Evolutionary conservation across 306 rosid species (phyloP), one percentile per base, ranked within the genome.

Genomic region (Rosa persica): DNA sequence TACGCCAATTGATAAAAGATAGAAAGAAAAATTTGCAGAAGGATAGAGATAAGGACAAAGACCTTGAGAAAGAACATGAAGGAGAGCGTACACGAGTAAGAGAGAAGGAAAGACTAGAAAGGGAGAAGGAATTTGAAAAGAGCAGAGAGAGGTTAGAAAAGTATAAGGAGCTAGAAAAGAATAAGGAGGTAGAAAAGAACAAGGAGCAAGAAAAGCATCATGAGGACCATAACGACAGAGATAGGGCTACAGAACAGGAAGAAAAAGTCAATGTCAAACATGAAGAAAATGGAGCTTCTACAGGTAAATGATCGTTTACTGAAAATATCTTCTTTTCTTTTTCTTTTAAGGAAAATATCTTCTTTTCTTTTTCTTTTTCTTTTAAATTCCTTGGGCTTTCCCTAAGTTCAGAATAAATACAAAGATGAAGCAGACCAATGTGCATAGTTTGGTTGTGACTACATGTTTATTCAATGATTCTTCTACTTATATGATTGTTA

Each of bases 1-100:
- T 95, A 55, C 79, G 93, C 81, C 91, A 89, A 89, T 81, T 93
- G 83, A 82, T 95, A 34, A 91, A 77, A 80, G 98, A 95, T 48
- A 88, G 90, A 80, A 88, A 82, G 84, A 91, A 85, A 85, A 86
- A 72, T 83, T 75, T 72, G 77, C 89, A 66, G 46, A 95, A 89
- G 84, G 97, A 95, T 19, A 85, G 79, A 84, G 85, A 82, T 75
- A 92, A 88, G 78, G 81, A 79, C 52, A 82, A 83, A 74, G 95
- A 86, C 67, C 54, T 76, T 44, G 98, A 87, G 67, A 90, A 82
- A 81, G 99, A 90, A 60, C 88, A 77, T 49, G 97, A 90, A 64
- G 88, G 81, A 64, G 97, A 92, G 73, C 90, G 84, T 6, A 84
- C 82, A 42, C 85, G 88, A 76, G 85, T 80, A 77, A 92, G 92